Percentiles rank a stretch among this genome's conserved stretches.
These are phyloP conservation scores for Verticillium isaacii DNA, from an alignment of 2,329 filamentous ascomycete genomes.

Conservation along the genomic window DNA sequence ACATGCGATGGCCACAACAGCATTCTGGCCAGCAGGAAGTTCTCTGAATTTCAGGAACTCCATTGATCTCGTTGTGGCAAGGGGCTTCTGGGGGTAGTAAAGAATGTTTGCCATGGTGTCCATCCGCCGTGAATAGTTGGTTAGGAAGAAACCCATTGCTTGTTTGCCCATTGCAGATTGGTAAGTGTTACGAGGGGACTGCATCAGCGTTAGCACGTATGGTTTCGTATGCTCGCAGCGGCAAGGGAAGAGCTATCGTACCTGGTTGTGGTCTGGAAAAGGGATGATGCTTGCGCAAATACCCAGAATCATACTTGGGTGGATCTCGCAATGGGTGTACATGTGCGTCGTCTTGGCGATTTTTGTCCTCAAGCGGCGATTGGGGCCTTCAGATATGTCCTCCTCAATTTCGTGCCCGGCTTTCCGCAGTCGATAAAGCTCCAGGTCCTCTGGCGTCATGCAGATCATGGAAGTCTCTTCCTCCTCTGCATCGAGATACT, in stretches of 20 bases:
- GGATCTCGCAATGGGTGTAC: slow-evolving; percentile 98
- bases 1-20: slow-evolving; percentile 94
- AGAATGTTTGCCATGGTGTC: slow-evolving; percentile 99
- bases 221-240: slow-evolving; percentile 1
- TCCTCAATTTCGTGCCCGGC: slow-evolving; percentile 59
- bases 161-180: slow-evolving; percentile 99
- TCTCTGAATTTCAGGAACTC: slow-evolving; percentile 98
- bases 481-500: slow-evolving; percentile 96
- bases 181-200: slow-evolving; percentile 98
- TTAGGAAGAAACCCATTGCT: slow-evolving; percentile 98
- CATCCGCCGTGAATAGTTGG: slow-evolving; percentile 95
- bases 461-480: slow-evolving; percentile 99
- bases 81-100: slow-evolving; percentile 96
- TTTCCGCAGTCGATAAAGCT: slow-evolving; percentile 68
- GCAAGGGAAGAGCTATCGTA: slow-evolving; percentile 28
- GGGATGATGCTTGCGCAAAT: slow-evolving; percentile 99
- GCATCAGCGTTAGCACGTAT: slow-evolving; percentile 24
- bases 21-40: slow-evolving; percentile 93
- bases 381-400: slow-evolving; percentile 61
- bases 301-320: slow-evolving; percentile 97
- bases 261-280: slow-evolving; percentile 97
- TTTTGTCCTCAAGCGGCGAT: slow-evolving; percentile 82
- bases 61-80: slow-evolving; percentile 96
- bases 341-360: slow-evolving; percentile 84
- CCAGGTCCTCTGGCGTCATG: slow-evolving; percentile 95